These are phyloP conservation scores for Dioscorea cayenensis DNA, from an alignment of 116 monocot species.

Conservation along the genomic window DNA sequence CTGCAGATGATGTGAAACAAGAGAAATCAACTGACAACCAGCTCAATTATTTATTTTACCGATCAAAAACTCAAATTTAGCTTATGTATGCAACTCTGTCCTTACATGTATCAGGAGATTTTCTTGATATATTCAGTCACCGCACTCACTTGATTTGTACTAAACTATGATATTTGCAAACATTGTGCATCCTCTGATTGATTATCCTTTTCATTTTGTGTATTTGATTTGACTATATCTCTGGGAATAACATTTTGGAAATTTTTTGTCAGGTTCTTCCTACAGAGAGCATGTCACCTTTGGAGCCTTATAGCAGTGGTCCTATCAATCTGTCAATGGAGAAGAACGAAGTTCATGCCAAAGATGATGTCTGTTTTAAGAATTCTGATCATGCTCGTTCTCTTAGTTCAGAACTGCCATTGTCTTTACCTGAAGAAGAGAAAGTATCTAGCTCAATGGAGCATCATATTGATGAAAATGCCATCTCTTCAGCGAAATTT, in stretches of 20 bases:
- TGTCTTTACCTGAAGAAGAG: neutral
- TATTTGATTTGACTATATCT: no score
- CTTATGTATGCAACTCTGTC: neutral
- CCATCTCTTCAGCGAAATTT: neutral
- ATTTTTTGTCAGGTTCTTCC: no score
- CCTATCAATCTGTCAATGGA: neutral
- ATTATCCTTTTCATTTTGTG: no score
- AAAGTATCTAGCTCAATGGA: neutral
- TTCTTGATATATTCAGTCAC: no score
- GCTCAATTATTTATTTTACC: neutral
- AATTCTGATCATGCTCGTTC: neutral
- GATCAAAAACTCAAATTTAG: neutral
- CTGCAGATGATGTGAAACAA: neutral
- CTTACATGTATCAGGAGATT: no score
- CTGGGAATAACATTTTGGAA: no score
- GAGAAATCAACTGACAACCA: neutral
- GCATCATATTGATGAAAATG: neutral
- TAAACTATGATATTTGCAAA: no score
- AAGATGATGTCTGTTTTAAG: neutral
- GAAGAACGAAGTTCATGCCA: neutral
- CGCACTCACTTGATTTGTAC: no score
- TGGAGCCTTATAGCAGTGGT: no score
- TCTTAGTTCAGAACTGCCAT: neutral
- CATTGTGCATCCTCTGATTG: no score
- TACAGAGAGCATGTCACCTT: no score